Percentiles rank a stretch among this genome's conserved stretches.
Conservation (phyloP, 306 rosid species). For the Phaseolus lunatus region DNA sequence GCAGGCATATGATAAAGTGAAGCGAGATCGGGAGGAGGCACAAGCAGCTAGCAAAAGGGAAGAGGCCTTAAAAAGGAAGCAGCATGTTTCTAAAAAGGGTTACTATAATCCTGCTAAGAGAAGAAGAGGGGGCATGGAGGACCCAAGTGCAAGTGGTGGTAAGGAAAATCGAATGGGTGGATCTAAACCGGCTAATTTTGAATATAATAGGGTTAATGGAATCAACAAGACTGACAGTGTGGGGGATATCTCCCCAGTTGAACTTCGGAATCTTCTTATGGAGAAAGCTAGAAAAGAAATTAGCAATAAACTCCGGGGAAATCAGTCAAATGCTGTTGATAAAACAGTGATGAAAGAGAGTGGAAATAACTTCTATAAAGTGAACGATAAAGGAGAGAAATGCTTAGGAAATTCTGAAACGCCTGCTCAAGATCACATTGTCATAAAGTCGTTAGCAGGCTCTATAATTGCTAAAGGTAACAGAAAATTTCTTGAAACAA, state of each 20-base stretch:
- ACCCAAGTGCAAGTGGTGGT: slow-evolving; percentile 47
- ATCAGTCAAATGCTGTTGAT: slow-evolving; percentile 51
- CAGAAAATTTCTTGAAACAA: slow-evolving; percentile 41
- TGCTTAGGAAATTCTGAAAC: slow-evolving; percentile 32
- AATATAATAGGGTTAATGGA: slow-evolving; percentile 42
- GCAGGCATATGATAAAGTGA: slow-evolving; percentile 91
- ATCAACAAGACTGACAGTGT: slow-evolving; percentile 38
- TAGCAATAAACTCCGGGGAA: slow-evolving; percentile 53
- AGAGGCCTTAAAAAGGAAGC: slow-evolving; percentile 59
- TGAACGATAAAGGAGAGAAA: slow-evolving; percentile 35
- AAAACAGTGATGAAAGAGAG: slow-evolving; percentile 36
- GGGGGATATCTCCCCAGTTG: slow-evolving; percentile 53
- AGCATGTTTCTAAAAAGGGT: slow-evolving; percentile 64
- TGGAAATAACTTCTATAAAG: slow-evolving; percentile 36
- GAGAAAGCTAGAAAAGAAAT: slow-evolving; percentile 76
- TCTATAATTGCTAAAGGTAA: slow-evolving; percentile 28
- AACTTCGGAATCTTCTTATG: slow-evolving; percentile 57
- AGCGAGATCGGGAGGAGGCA: slow-evolving; percentile 88
- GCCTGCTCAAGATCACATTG: slow-evolving; percentile 39
- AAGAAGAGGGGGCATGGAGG: slow-evolving; percentile 65
- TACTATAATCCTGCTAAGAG: slow-evolving; percentile 63
- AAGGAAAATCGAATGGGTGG: slow-evolving; percentile 28
- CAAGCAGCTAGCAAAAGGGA: slow-evolving; percentile 79
- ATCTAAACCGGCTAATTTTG: slow-evolving; percentile 44
- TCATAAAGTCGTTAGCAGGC: slow-evolving; percentile 21